These are phyloP conservation scores for Psilocybe subaeruginosa DNA, from an alignment of 768 basidiomycete species.

Conservation along the genomic window DNA sequence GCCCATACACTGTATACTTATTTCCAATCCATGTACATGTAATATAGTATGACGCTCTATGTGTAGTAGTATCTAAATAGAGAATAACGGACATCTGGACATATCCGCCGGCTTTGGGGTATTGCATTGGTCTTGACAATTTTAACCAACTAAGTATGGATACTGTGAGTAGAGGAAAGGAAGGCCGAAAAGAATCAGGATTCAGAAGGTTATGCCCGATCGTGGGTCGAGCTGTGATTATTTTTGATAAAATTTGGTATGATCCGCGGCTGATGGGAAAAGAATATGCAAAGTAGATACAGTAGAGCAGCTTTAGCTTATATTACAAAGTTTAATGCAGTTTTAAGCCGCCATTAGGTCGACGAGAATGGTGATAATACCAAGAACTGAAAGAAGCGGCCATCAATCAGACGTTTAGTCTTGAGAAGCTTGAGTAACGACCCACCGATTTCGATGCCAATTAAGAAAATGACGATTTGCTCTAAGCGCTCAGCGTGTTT, in stretches of 20 bases:
- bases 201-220: background rate
- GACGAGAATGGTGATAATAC: slow-evolving; percentile 89
- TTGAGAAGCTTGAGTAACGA: slow-evolving; percentile 6
- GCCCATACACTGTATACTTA: background rate
- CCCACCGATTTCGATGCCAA: slow-evolving; percentile 85
- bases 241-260: background rate
- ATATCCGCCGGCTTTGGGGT: background rate
- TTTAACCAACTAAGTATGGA: background rate
- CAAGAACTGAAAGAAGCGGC: slow-evolving; percentile 58
- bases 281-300: background rate
- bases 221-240: background rate
- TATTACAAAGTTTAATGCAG: background rate
- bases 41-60: background rate
- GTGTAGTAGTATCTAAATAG: background rate
- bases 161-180: background rate
- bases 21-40: background rate
- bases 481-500: slow-evolving; percentile 90
- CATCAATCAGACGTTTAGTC: slow-evolving; percentile 1
- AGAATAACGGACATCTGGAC: background rate
- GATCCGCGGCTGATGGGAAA: slow-evolving; percentile 1
- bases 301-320: background rate
- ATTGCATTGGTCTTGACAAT: background rate
- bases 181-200: background rate
- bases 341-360: slow-evolving; percentile 59
- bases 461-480: slow-evolving; percentile 90